phyloP scores from a whole-genome alignment of 495 filamentous ascomycete species.

The Aspergillus panamensis region DNA sequence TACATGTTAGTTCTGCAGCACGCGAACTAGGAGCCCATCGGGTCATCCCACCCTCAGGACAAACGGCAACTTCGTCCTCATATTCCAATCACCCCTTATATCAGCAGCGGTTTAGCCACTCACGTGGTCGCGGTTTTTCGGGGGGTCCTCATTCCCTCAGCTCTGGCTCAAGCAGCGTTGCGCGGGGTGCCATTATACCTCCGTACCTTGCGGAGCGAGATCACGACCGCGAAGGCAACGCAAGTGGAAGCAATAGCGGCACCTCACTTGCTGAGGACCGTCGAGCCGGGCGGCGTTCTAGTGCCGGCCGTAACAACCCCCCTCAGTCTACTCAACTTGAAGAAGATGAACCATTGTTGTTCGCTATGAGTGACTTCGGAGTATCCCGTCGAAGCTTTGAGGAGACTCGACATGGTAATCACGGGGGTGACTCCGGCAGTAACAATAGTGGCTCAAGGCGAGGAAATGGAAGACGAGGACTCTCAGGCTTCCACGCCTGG shows the following conservation, averaged over 20 bases:
- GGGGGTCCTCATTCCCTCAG: slow-evolving; percentile 41
- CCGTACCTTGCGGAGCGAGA: slow-evolving; percentile 38
- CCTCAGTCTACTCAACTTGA: slow-evolving; percentile 36
- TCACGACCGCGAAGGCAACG: slow-evolving; percentile 48
- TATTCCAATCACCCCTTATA: slow-evolving; percentile 35
- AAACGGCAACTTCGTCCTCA: slow-evolving; percentile 36
- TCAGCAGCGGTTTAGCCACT: slow-evolving; percentile 40
- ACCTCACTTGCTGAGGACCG: slow-evolving; percentile 36
- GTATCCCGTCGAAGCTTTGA: slow-evolving; percentile 68
- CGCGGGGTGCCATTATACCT: slow-evolving; percentile 36
- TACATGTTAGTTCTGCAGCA: slow-evolving; percentile 43
- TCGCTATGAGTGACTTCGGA: slow-evolving; percentile 84
- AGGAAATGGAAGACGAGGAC: slow-evolving; percentile 39
- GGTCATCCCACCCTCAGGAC: slow-evolving; percentile 27
- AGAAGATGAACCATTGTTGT: slow-evolving; percentile 80
- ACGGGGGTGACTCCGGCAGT: slow-evolving; percentile 31
- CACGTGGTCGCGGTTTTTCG: slow-evolving; percentile 41
- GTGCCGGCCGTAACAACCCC: slow-evolving; percentile 32
- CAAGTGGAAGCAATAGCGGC: slow-evolving; percentile 51
- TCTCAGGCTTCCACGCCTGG: slow-evolving; percentile 38
- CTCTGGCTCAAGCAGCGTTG: slow-evolving; percentile 44
- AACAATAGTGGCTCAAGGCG: slow-evolving; percentile 34
- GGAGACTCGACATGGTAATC: slow-evolving; percentile 55
- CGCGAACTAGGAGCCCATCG: slow-evolving; percentile 40
- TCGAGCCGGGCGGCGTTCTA: slow-evolving; percentile 34